Conservation (phyloP, 2,329 filamentous ascomycete species). For the Aphanoascus verrucosus region DNA sequence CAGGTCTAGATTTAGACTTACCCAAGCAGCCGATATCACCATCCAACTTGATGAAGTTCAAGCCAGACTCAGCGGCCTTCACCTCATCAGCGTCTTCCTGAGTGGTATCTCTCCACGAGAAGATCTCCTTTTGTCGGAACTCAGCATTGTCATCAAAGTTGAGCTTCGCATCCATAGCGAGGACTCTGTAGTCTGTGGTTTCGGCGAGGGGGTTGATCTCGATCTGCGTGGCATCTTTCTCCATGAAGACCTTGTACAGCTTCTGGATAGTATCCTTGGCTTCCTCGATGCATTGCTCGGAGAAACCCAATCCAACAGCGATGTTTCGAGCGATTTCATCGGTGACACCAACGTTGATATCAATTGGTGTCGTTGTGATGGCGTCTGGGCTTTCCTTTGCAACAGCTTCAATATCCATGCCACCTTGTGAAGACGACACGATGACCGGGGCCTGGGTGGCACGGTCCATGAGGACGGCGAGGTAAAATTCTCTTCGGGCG, state of each 20-base stretch:
- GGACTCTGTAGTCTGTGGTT: slow-evolving; percentile 93
- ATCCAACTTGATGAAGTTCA: slow-evolving; percentile 99
- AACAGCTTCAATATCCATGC: slow-evolving; percentile 98
- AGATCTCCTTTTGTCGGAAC: slow-evolving; percentile 94
- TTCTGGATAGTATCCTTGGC: slow-evolving; percentile 96
- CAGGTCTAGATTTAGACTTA: slow-evolving; percentile 18
- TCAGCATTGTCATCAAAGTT: slow-evolving; percentile 98
- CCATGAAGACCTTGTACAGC: slow-evolving; percentile 96
- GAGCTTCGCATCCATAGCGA: slow-evolving; percentile 99
- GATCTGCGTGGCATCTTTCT: slow-evolving; percentile 97
- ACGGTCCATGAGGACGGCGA: slow-evolving; percentile 97
- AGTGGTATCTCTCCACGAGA: slow-evolving; percentile 81
- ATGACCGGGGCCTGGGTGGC: slow-evolving; percentile 84
- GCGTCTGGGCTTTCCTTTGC: slow-evolving; percentile 96
- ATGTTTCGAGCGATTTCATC: slow-evolving; percentile 89
- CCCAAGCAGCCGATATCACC: slow-evolving; percentile 93
- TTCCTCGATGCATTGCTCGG: slow-evolving; percentile 91
- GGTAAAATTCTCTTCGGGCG: slow-evolving; percentile 96
- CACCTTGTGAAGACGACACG: slow-evolving; percentile 93
- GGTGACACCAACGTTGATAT: slow-evolving; percentile 91
- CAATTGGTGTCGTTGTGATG: slow-evolving; percentile 84
- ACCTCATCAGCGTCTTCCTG: slow-evolving; percentile 98
- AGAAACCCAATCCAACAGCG: slow-evolving; percentile 88
- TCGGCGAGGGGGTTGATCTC: slow-evolving; percentile 99
- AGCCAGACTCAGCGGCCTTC: slow-evolving; percentile 79